These are phyloP conservation scores for Daldinia eschscholtzii DNA, from an alignment of 2,329 filamentous ascomycete genomes.

Conservation along the genomic window DNA sequence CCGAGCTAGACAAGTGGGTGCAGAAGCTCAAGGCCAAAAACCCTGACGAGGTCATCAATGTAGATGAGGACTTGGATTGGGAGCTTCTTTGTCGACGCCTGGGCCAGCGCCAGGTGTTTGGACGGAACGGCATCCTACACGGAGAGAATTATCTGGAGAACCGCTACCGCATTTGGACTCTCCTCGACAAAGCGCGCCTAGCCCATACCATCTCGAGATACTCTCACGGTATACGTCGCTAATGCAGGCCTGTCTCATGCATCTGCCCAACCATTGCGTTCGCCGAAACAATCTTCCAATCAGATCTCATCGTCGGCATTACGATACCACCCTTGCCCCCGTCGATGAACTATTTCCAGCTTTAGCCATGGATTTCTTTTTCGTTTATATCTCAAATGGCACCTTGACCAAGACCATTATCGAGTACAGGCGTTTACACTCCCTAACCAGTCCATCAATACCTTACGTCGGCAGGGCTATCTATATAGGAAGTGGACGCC, in stretches of 20 bases:
- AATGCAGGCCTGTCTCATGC: not conserved
- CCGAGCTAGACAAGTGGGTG: not conserved
- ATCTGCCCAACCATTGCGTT: not conserved
- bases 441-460: not conserved
- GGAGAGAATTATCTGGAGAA: constrained; percentile 31
- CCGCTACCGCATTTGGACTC: constrained; percentile 45
- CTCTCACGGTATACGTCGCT: too few species aligned
- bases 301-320: not conserved
- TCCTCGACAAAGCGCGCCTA: constrained; percentile 38
- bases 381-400: not conserved
- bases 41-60: too few species aligned
- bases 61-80: constrained; percentile 44
- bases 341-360: not conserved
- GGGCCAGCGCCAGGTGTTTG: constrained; percentile 31
- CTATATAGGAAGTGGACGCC: not conserved
- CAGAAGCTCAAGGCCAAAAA: too few species aligned
- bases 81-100: constrained; percentile 45
- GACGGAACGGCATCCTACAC: constrained; percentile 11
- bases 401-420: not conserved
- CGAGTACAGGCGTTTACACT: not conserved
- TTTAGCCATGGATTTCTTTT: not conserved
- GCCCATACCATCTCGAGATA: constrained; percentile 10
- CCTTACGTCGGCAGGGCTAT: not conserved
- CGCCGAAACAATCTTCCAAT: not conserved
- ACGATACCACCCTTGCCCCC: not conserved